Evolutionary conservation across 2,329 filamentous ascomycete genomes (phyloP).

Genomic region (Esteya vermicola): DNA sequence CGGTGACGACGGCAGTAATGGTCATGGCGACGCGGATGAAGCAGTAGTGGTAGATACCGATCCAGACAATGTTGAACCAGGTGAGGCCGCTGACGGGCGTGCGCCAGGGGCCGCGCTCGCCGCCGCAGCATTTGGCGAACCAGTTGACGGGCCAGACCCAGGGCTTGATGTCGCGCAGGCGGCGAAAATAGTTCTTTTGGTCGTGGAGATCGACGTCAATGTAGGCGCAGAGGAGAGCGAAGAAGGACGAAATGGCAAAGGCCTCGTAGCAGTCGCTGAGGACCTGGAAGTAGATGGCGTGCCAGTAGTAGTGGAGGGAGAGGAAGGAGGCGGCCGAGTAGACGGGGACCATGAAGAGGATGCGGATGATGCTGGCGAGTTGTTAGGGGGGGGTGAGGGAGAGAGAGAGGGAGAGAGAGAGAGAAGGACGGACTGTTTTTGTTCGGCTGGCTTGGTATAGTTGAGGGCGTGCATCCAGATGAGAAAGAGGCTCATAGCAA

Average conservation of each 20-base stretch:
- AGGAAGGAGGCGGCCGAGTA: slow-evolving; percentile 65
- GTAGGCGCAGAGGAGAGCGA: slow-evolving; percentile 69
- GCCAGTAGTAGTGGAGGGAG: slow-evolving; percentile 58
- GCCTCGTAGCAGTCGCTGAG: slow-evolving; percentile 79
- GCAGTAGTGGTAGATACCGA: slow-evolving; percentile 75
- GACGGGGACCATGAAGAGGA: slow-evolving; percentile 76
- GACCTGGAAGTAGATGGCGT: slow-evolving; percentile 70
- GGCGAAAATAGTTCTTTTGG: slow-evolving; percentile 70
- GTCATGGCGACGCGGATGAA: slow-evolving; percentile 70
- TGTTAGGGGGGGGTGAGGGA: neutral
- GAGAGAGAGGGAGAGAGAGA: neutral
- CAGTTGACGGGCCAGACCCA: slow-evolving; percentile 67
- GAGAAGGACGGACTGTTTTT: slow-evolving; percentile 34
- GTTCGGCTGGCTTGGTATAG: slow-evolving; percentile 46
- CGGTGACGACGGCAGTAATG: slow-evolving; percentile 58
- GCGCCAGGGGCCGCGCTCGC: slow-evolving; percentile 53
- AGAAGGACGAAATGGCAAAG: slow-evolving; percentile 78
- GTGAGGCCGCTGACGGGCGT: slow-evolving; percentile 70
- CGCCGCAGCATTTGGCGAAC: slow-evolving; percentile 56
- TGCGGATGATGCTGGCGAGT: slow-evolving; percentile 58
- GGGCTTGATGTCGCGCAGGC: slow-evolving; percentile 46
- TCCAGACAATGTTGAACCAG: slow-evolving; percentile 83
- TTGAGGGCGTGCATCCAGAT: slow-evolving; percentile 44
- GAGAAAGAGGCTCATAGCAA: slow-evolving; percentile 38
- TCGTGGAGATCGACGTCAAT: slow-evolving; percentile 62